Evolutionary conservation across 495 filamentous ascomycete genomes (phyloP).

Genomic region (Trichoderma orchidacearum): DNA sequence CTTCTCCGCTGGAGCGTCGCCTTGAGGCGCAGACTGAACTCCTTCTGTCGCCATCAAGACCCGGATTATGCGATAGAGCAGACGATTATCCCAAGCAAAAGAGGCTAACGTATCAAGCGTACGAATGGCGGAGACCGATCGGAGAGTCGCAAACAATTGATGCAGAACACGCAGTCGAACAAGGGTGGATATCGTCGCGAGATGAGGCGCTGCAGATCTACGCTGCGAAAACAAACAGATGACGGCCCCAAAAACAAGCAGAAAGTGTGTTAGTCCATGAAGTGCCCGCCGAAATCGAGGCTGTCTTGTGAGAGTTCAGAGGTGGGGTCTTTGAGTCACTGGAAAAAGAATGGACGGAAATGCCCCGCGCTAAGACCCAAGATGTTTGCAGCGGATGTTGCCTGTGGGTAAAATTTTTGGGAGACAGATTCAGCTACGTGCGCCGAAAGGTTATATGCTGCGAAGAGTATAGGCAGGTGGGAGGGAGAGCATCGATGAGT

Average conservation of each 20-base stretch:
- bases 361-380: neutral
- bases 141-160: neutral
- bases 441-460: neutral
- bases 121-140: neutral
- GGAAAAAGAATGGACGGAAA: neutral
- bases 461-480: no score
- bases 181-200: neutral
- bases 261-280: neutral
- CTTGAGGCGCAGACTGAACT: neutral
- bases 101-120: neutral
- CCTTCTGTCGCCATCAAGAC: neutral
- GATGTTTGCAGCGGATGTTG: neutral
- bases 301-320: neutral
- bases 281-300: no score
- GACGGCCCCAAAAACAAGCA: neutral
- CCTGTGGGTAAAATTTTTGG: neutral
- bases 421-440: no score
- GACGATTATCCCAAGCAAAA: neutral
- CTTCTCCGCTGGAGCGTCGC: neutral
- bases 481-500: no score
- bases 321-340: constrained; percentile 1
- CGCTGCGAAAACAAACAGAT: neutral
- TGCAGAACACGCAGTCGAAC: neutral
- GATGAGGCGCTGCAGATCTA: neutral
- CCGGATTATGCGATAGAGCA: neutral